Base-by-base conservation (phyloP, 441 rosid species). In the Gossypium davidsonii region DNA sequence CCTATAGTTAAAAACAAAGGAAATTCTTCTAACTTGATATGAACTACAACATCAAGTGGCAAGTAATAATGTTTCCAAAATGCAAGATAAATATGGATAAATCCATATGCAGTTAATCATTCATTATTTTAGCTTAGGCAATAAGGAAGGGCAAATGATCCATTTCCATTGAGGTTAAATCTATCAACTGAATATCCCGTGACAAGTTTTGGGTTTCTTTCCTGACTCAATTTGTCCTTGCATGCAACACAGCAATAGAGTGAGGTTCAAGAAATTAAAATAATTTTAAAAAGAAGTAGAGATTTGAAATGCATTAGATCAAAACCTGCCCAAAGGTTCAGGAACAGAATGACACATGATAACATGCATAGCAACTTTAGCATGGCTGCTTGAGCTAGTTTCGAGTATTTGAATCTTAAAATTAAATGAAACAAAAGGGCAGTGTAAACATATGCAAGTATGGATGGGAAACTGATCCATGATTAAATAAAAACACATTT, bases 401-500 rank as follows among this genome's bases (percentile, higher is more conserved):
- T 37, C 44, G 3, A 78, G 59, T 58, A 73, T 51, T 31, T 25
- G 25, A 26, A 57, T 17, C 17, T 56, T 8, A 44, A 48, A 48
- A 14, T 58, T 21, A 48, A 48, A 61, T 23, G 31, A 66, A 46
- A 18, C 67, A 63, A 6, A 56, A 52, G 46, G 34, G 28, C 73
- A 7, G 26, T 28, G 49, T n/a, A 46, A 46, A 67, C 73, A 68
- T 18, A 78, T 7, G 56, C 56, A 56, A 61, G 57, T 23, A 59
- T 51, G 0, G 25, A 65, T 72, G 64, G 72, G 77, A 60, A 78
- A 73, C 61, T 61, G 72, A 74, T 65, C 39, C 52, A 64, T 3
- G 58, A 84, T 60, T 75, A 79, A 74, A 78, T 37, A 23, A 70
- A 62, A 76, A 58, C 20, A 72, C 67, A 44, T 66, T 52, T 67